phyloP scores from a whole-genome alignment of 2,329 filamentous ascomycete species.

The Neonectria sp. region DNA sequence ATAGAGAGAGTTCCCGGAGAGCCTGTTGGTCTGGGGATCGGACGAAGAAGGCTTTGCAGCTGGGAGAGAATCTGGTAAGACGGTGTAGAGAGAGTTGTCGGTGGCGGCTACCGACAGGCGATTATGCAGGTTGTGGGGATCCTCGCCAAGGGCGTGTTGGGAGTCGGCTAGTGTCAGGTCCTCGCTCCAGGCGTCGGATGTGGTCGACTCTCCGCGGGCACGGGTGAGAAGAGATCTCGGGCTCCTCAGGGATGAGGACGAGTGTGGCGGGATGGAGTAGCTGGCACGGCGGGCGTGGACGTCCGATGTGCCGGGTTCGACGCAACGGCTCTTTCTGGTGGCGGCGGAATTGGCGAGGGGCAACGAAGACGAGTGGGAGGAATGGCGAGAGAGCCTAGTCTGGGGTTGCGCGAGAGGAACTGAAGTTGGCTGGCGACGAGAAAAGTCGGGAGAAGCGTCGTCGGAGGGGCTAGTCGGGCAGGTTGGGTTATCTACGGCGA shows the following conservation, averaged over 20 bases:
- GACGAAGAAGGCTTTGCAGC: conserved; percentile 64
- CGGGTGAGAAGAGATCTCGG: conserved; percentile 59
- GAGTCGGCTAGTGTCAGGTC: conserved; percentile 54
- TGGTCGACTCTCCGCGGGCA: conserved; percentile 60
- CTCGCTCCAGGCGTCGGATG: conserved; percentile 59
- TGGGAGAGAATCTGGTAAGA: conserved; percentile 65
- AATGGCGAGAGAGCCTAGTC: conserved; percentile 38
- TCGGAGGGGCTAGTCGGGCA: conserved; percentile 45
- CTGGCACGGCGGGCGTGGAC: conserved; percentile 72
- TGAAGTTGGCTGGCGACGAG: conserved; percentile 35
- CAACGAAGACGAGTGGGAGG: conserved; percentile 59
- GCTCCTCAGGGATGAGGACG: conserved; percentile 58
- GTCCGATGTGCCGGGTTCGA: conserved; percentile 72
- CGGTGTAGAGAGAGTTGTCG: conserved; percentile 48
- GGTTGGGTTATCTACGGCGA: conserved; percentile 41
- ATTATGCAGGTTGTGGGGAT: conserved; percentile 65
- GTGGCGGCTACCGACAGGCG: conserved; percentile 51
- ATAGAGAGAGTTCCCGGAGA: conserved; percentile 82
- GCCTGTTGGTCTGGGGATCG: conserved; percentile 72
- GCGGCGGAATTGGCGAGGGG: conserved; percentile 52
- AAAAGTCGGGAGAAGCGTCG: conserved; percentile 48
- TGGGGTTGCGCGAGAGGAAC: conserved; percentile 19
- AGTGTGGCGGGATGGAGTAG: conserved; percentile 72
- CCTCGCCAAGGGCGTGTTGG: conserved; percentile 62
- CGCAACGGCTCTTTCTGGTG: conserved; percentile 70